A percentile compares a stretch with the other conserved stretches of the same genome.
phyloP scores from a whole-genome alignment of 257 asterid genomes.

The Nemophila menziesii region DNA sequence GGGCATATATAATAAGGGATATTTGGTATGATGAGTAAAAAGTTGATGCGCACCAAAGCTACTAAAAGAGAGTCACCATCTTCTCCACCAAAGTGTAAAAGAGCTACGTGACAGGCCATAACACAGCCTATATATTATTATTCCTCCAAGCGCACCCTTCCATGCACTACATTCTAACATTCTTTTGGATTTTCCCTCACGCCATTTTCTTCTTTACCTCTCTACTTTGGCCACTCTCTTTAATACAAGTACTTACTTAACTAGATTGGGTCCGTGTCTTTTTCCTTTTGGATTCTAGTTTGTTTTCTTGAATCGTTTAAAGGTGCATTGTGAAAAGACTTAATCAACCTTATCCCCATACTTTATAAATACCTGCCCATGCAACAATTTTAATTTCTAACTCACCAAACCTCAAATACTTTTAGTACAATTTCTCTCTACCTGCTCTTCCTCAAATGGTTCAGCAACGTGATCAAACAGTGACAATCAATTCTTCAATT shows the following conservation, averaged over 20 bases:
- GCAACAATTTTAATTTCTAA: background rate
- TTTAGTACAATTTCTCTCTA: background rate
- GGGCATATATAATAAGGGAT: too few species aligned
- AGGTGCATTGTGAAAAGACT: background rate
- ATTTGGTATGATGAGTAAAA: conserved; percentile 10
- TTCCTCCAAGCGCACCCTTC: conserved; percentile 63
- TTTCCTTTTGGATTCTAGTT: conserved; percentile 56
- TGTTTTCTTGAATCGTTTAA: conserved; percentile 7
- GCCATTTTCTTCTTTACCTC: conserved; percentile 37
- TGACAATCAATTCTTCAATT: conserved; percentile 26
- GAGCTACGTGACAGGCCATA: conserved; percentile 30
- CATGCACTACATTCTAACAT: conserved; percentile 45
- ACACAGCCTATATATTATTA: conserved; percentile 41
- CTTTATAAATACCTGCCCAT: conserved; percentile 28
- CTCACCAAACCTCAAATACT: background rate
- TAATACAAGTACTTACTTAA: conserved; percentile 21
- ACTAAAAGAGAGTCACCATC: conserved; percentile 31
- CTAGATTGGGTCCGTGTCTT: conserved; percentile 38
- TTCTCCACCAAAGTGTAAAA: conserved; percentile 22
- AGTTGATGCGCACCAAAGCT: conserved; percentile 30
- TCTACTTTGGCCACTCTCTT: conserved; percentile 30
- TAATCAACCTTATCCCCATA: background rate
- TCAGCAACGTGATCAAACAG: conserved; percentile 12
- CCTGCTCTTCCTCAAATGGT: conserved; percentile 19
- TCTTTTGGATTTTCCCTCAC: conserved; percentile 31